phyloP scores from a whole-genome alignment of 495 filamentous ascomycete species.

The Penicillium canescens region DNA sequence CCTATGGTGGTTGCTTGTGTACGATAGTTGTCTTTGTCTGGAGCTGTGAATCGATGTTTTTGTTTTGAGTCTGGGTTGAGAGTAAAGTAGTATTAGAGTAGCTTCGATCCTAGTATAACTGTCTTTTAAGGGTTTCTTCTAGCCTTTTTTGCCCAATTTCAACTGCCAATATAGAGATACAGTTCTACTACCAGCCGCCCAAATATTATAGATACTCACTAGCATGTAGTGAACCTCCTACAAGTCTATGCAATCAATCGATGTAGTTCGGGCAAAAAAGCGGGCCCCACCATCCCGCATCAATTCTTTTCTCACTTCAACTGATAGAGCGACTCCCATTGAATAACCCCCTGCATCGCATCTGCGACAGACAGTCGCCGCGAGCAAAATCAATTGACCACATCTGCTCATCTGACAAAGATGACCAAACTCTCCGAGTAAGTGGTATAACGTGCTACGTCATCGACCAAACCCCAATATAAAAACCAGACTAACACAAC shows the following conservation, averaged over 20 bases:
- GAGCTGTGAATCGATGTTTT: constrained; percentile 21
- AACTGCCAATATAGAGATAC: too few species aligned
- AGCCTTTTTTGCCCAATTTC: too few species aligned
- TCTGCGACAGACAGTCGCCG: background rate
- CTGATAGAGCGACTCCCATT: background rate
- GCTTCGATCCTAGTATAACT: too few species aligned
- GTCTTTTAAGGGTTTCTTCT: too few species aligned
- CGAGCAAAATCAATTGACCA: background rate
- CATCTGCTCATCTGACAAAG: background rate
- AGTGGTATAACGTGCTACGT: background rate
- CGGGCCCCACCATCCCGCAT: constrained; percentile 12
- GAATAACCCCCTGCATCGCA: background rate
- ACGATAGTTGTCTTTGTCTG: constrained; percentile 21
- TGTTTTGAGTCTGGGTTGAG: background rate
- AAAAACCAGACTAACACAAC: constrained; percentile 5
- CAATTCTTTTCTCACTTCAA: constrained; percentile 7
- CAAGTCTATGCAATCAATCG: too few species aligned
- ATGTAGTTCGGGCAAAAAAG: background rate
- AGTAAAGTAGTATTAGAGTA: too few species aligned
- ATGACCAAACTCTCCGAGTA: constrained; percentile 5
- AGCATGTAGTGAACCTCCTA: too few species aligned
- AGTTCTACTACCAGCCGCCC: too few species aligned
- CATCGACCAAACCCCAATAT: background rate
- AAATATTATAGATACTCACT: too few species aligned
- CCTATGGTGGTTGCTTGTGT: constrained; percentile 14